Evolutionary conservation across 2,329 filamentous ascomycete species (phyloP), one percentile per base, ranked within the genome.

Genomic region (Cladosporium cucumerinum): DNA sequence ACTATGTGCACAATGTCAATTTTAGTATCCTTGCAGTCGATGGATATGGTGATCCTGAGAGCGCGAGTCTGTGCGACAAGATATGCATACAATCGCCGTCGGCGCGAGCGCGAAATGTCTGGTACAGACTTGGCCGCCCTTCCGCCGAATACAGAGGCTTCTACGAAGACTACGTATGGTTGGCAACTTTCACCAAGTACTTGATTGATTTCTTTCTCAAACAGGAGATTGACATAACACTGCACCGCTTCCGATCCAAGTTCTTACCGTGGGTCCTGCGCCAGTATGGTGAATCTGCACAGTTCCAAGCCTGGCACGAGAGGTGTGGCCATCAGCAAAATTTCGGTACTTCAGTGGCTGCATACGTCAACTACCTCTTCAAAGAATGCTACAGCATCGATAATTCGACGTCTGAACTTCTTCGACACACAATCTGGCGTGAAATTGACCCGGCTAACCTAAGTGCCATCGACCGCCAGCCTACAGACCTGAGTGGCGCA

Each of bases 141-240:
- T 80, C 86, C 0, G 30, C 67, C 0, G 86, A 87, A 43, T 96
- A 95, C 70, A 67, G 66, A 12, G 78, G 86, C 1, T 93, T 88
- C 69, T 84, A 88, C 65, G 57, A 77, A 0, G 82, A 85, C 0
- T 94, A 92, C 66, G 66, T 87, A 0, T 95, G 90, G 90, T 76
- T 93, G 0, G 88, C 86, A 0, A 83, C 89, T 61, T 78, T 95
- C 0, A 82, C 85, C 0, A 94, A 93, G 72, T 87, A 92, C 70
- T 83, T 90, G 26, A 81, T 93, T 1, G 89, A 93, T 67, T 95
- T 84, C 68, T 79, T 90, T 57, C 69, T 75, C 1, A 65, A 71
- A 1, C 60, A 73, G 3, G 49, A 30, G 25, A 62, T 67, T 1
- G 69, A 73, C 7, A 82, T 89, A 1, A 75, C 77, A 0, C 78